Evolutionary conservation across 2,329 filamentous ascomycete genomes (phyloP), one percentile per base, ranked within the genome.

Genomic region (Colletotrichum navitas): DNA sequence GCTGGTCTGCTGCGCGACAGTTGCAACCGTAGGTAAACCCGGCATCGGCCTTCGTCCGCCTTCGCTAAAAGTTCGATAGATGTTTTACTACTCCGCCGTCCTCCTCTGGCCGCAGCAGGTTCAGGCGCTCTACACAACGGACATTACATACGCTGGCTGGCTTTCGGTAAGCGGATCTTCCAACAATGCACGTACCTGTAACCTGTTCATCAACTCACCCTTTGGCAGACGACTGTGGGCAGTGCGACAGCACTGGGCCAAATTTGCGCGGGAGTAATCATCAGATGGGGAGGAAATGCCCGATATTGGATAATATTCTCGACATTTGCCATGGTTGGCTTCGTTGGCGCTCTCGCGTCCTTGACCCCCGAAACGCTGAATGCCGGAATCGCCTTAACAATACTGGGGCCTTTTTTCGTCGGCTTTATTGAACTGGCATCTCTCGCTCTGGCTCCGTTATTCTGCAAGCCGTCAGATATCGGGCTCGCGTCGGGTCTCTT

Each of bases 401-500:
- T 81, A 58, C 73, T 81, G 8, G 80, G 80, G 0, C 79, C 79
- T 1, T 81, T 82, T 73, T 80, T 79, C 62, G 80, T 81, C 12
- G 80, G 80, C 8, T 79, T 80, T 32, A 81, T 81, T 61, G 80
- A 82, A 70, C 74, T 81, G 11, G 76, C 77, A 8, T 78, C 80
- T 2, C 72, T 82, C 12, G 77, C 80, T 8, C 74, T 81, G 34
- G 80, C 80, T 0, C 79, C 79, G 21, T 77, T 82, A 1, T 83
- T 83, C 74, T 81, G 80, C 61, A 78, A 79, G 26, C 77, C 79
- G 0, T 77, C 80, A 18, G 81, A 84, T 21, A 83, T 84, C 54
- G 83, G 83, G 36, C 75, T 83, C 10, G 81, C 83, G 1, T 81
- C 79, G 6, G 82, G 82, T n/a, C 71, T 83, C 14, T 75, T 83